These are phyloP conservation scores for Fusarium udum DNA, from an alignment of 2,329 filamentous ascomycete species.

Conservation along the genomic window DNA sequence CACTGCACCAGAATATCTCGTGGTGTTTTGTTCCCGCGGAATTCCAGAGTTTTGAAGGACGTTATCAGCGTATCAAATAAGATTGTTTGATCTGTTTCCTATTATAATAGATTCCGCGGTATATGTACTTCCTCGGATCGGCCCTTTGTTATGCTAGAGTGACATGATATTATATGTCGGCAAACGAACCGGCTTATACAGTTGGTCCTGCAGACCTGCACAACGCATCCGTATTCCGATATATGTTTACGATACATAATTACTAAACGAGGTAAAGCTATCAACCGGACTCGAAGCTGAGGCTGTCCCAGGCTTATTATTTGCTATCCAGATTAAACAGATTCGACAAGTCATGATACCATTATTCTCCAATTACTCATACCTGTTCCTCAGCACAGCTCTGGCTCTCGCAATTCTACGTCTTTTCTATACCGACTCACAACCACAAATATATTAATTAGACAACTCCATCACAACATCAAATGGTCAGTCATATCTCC, in stretches of 20 bases:
- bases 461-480: neutral
- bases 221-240: neutral
- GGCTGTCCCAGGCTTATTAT: neutral
- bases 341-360: neutral
- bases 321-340: neutral
- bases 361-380: neutral
- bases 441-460: neutral
- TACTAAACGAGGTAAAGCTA: slow-evolving; percentile 10
- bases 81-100: neutral
- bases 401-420: neutral
- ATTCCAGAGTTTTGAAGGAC: neutral
- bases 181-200: slow-evolving; percentile 5
- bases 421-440: neutral
- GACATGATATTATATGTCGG: slow-evolving; percentile 5
- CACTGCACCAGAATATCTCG: neutral
- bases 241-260: slow-evolving; percentile 13
- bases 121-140: slow-evolving; percentile 17
- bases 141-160: slow-evolving; percentile 13
- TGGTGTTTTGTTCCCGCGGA: neutral
- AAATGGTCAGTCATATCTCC: neutral
- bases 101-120: neutral
- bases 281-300: neutral
- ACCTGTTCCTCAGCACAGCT: neutral
- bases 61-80: neutral
- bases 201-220: neutral